phyloP scores from a whole-genome alignment of 73 alveolate genomes.

The Diophrys appendiculata region DNA sequence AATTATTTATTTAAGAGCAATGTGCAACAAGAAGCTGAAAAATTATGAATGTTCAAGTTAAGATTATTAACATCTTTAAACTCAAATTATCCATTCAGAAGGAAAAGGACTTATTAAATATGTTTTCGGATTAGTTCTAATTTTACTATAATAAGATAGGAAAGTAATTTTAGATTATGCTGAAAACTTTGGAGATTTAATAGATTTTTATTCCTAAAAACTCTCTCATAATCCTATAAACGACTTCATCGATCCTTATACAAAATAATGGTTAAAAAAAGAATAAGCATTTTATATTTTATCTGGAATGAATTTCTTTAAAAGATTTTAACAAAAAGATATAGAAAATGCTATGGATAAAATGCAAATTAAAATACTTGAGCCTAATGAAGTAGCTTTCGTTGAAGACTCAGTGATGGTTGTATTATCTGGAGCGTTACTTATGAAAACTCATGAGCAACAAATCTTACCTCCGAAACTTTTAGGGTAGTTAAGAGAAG shows the following conservation, averaged over 20 bases:
- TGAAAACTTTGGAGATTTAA: background rate
- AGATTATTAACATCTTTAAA: constrained; percentile 15
- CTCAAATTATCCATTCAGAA: constrained; percentile 6
- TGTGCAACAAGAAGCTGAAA: constrained; percentile 18
- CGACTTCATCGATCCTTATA: background rate
- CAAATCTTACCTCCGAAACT: constrained; percentile 19
- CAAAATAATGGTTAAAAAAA: background rate
- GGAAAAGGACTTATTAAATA: constrained; percentile 31
- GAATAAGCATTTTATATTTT: background rate
- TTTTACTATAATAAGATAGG: constrained; percentile 34
- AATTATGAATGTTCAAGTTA: constrained; percentile 18
- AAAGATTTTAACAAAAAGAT: background rate
- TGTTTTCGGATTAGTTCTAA: constrained; percentile 28
- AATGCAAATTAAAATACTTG: background rate
- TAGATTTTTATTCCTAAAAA: background rate
- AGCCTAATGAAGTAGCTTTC: constrained; percentile 6
- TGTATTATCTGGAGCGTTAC: background rate
- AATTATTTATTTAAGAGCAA: constrained; percentile 29
- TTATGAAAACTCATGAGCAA: constrained; percentile 14
- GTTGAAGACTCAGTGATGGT: constrained; percentile 9
- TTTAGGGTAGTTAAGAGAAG: background rate
- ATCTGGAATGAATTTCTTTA: constrained; percentile 31
- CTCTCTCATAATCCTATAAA: background rate
- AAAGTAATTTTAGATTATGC: constrained; percentile 7
- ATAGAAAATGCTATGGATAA: background rate